Conservation (phyloP, 2,329 filamentous ascomycete genomes). For the Pezicula radicicola region DNA sequence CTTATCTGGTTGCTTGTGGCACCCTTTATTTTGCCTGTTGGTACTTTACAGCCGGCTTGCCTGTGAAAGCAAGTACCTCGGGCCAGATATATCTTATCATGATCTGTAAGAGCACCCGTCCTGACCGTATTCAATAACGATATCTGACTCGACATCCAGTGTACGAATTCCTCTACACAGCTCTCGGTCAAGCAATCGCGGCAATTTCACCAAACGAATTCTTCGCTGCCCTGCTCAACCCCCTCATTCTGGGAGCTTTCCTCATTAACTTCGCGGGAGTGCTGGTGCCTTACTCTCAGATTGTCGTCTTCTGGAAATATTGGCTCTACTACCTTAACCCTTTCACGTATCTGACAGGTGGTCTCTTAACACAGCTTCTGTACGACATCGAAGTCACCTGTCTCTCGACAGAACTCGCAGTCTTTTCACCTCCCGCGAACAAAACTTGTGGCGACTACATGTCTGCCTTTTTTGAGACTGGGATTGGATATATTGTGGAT, state of each 20-base stretch:
- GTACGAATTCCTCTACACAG: conserved; percentile 55
- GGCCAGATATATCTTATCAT: conserved; percentile 56
- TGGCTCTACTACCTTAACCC: conserved; percentile 39
- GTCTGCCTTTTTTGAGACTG: conserved; percentile 39
- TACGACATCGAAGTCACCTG: conserved; percentile 37
- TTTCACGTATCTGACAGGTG: conserved; percentile 39
- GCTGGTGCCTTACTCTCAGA: conserved; percentile 33
- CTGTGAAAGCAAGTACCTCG: conserved; percentile 27
- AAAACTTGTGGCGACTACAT: conserved; percentile 59
- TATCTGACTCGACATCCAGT: no score
- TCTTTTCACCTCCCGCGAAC: conserved; percentile 29
- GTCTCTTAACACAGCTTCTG: conserved; percentile 32
- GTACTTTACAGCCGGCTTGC: conserved; percentile 50
- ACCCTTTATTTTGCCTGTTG: conserved; percentile 43
- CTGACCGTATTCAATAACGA: no score
- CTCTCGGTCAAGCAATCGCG: conserved; percentile 55
- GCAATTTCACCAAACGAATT: conserved; percentile 56
- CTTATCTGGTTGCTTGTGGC: conserved; percentile 34
- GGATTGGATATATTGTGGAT: conserved; percentile 41
- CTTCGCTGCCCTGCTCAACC: conserved; percentile 53
- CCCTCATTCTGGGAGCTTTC: conserved; percentile 45
- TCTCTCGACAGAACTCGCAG: conserved; percentile 25
- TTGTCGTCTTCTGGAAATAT: conserved; percentile 38
- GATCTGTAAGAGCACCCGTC: conserved; percentile 31
- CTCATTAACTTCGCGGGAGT: conserved; percentile 37